Evolutionary conservation across 805 yeast genomes (phyloP).

Genomic region (Saccharomyces eubayanus): DNA sequence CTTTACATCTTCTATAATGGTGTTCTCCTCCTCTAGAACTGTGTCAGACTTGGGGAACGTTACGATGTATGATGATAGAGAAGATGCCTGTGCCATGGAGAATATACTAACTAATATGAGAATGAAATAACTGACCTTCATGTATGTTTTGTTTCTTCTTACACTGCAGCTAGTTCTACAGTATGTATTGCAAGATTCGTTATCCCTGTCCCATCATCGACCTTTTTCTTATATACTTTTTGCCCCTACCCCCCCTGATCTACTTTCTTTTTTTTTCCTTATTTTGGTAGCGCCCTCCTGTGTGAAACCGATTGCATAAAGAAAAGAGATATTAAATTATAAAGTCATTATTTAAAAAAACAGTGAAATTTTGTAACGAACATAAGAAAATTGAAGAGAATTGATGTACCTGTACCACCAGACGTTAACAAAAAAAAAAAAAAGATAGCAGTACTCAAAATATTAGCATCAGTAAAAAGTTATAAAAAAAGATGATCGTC

Average conservation of each 20-base stretch:
- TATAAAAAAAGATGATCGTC: background rate
- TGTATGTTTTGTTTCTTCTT: background rate
- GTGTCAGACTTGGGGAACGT: constrained; percentile 10
- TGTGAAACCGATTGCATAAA: background rate
- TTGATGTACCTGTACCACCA: background rate
- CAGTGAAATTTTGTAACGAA: background rate
- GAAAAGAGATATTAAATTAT: background rate
- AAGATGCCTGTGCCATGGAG: background rate
- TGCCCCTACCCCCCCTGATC: background rate
- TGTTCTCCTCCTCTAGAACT: constrained; percentile 4
- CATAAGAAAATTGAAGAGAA: background rate
- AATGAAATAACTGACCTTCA: background rate
- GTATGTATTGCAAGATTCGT: background rate
- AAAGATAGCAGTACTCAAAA: background rate
- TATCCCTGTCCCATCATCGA: background rate
- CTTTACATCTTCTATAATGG: constrained; percentile 25
- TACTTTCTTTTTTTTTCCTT: background rate
- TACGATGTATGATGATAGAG: constrained; percentile 13
- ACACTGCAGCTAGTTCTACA: background rate
- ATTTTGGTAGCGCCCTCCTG: background rate
- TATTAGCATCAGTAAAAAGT: background rate
- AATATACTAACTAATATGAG: background rate
- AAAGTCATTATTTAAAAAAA: background rate
- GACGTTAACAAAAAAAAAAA: background rate
- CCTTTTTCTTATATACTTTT: background rate